These are phyloP conservation scores for Cladosporium sp. DNA, from an alignment of 2,329 filamentous ascomycete genomes.

Conservation along the genomic window DNA sequence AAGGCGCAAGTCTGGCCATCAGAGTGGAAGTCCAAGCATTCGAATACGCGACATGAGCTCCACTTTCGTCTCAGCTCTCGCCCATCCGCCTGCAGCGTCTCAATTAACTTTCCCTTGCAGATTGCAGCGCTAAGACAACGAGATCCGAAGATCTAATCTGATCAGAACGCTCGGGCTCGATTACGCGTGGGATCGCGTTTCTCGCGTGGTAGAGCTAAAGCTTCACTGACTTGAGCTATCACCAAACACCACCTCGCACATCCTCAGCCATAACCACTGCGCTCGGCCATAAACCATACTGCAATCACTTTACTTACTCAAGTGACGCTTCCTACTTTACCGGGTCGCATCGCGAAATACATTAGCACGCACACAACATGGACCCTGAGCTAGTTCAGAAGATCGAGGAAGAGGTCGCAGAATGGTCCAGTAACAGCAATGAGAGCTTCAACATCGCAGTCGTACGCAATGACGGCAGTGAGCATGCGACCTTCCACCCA, in stretches of 20 bases:
- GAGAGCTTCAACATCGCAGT: slow-evolving; percentile 61
- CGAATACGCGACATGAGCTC: background rate
- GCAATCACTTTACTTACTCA: too few species aligned
- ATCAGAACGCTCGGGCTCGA: background rate
- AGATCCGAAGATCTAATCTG: background rate
- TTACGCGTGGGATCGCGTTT: background rate
- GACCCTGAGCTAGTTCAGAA: slow-evolving; percentile 23
- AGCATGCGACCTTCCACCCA: slow-evolving; percentile 61
- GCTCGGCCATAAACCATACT: background rate
- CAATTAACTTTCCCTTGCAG: background rate
- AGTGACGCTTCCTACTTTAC: too few species aligned
- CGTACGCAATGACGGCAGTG: slow-evolving; percentile 46
- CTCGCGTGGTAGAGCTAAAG: background rate
- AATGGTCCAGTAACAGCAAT: slow-evolving; percentile 56
- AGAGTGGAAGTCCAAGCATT: background rate
- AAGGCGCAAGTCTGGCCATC: background rate
- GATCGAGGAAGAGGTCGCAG: slow-evolving; percentile 27
- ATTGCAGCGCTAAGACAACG: background rate
- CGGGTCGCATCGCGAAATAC: background rate
- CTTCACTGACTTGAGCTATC: background rate
- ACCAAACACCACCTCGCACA: background rate
- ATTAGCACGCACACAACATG: background rate
- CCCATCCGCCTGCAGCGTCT: background rate
- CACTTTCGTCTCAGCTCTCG: background rate
- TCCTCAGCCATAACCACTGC: background rate